These are phyloP conservation scores for Alternaria incomplexa DNA, from an alignment of 2,329 filamentous ascomycete genomes.

Conservation along the genomic window DNA sequence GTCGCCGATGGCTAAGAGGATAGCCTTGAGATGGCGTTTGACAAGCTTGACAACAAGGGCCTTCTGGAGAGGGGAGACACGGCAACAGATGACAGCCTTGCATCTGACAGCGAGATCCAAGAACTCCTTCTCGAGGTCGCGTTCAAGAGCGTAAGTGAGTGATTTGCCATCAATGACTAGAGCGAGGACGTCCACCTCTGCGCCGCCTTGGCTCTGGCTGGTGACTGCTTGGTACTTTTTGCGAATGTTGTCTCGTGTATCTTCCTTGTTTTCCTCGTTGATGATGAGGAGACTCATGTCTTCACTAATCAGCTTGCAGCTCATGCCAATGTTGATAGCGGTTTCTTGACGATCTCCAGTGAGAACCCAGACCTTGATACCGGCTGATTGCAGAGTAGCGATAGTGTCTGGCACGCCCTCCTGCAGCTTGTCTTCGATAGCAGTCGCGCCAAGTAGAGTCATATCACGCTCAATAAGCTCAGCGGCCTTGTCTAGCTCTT, in stretches of 20 bases:
- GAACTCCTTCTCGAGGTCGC: slow-evolving; percentile 91
- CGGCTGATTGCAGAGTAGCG: slow-evolving; percentile 92
- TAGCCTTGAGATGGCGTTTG: slow-evolving; percentile 89
- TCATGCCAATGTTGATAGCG: slow-evolving; percentile 99
- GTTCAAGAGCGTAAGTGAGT: slow-evolving; percentile 89
- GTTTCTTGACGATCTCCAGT: slow-evolving; percentile 98
- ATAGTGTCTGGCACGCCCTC: slow-evolving; percentile 98
- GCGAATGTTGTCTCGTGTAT: slow-evolving; percentile 84
- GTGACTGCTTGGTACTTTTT: slow-evolving; percentile 93
- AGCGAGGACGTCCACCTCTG: slow-evolving; percentile 85
- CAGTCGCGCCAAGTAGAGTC: slow-evolving; percentile 89
- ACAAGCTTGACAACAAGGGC: slow-evolving; percentile 97
- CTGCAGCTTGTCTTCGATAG: slow-evolving; percentile 95
- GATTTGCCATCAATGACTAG: slow-evolving; percentile 97
- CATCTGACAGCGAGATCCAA: slow-evolving; percentile 92
- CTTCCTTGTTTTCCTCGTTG: slow-evolving; percentile 82
- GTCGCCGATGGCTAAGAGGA: slow-evolving; percentile 94
- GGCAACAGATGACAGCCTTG: slow-evolving; percentile 97
- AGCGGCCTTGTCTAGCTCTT: slow-evolving; percentile 95
- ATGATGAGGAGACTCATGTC: slow-evolving; percentile 98
- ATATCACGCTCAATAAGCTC: slow-evolving; percentile 95
- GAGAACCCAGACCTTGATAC: slow-evolving; percentile 98
- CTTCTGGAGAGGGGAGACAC: slow-evolving; percentile 96
- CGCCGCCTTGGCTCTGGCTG: slow-evolving; percentile 76
- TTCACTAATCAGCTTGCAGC: slow-evolving; percentile 96